Conservation (phyloP, 371 early-diverging fungal genomes). For the Mortierella sp. region DNA sequence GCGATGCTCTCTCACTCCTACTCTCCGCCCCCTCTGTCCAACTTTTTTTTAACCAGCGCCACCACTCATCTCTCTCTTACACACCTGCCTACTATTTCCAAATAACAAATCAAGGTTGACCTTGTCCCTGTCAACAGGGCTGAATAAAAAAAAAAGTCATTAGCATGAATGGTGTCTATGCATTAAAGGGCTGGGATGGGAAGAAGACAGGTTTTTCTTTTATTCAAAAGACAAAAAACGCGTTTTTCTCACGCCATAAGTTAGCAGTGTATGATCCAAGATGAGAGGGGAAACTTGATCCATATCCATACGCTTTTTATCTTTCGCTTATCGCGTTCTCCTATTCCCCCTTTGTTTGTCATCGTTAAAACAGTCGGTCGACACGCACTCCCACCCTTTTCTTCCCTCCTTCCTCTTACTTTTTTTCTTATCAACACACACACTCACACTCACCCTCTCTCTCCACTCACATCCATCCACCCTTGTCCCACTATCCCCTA, state of each 20-base stretch:
- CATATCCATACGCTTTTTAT: too few relatives aligned
- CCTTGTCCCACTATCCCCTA: not conserved
- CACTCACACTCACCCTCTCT: not conserved
- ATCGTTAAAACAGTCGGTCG: too few relatives aligned
- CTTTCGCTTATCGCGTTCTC: not conserved
- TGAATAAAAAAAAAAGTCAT: not conserved
- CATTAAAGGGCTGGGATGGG: not conserved
- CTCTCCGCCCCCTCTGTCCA: constrained; percentile 4
- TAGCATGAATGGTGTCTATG: not conserved
- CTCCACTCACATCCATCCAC: not conserved
- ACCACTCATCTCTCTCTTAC: not conserved
- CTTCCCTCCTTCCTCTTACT: not conserved
- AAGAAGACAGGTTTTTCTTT: not conserved
- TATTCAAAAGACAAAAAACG: not conserved
- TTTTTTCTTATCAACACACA: constrained; percentile 11
- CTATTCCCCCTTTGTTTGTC: not conserved
- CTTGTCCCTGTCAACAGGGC: not conserved
- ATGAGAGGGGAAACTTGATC: not conserved
- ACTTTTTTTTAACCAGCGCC: not conserved
- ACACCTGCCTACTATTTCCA: not conserved
- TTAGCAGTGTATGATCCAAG: not conserved
- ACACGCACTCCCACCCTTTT: not conserved
- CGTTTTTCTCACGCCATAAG: constrained; percentile 2
- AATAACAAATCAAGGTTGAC: not conserved
- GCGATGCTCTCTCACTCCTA: not conserved